Evolutionary conservation across 2,329 filamentous ascomycete genomes (phyloP), one percentile per base, ranked within the genome.

Genomic region (Trichophyton rubrum): DNA sequence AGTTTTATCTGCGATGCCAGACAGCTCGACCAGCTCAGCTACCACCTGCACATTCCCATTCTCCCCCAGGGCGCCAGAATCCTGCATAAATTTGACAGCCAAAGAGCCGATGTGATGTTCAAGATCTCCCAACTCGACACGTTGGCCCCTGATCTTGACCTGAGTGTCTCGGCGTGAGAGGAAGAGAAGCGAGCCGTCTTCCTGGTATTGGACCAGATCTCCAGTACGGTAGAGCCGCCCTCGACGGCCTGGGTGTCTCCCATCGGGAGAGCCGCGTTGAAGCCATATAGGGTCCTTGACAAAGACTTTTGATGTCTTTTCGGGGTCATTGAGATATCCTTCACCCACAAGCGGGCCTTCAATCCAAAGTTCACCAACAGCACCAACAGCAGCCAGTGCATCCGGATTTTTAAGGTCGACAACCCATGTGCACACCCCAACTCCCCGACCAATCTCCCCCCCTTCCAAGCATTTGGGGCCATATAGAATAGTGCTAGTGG

Each of bases 111-210:
- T 45, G 47, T 56, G 51, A 56, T 56, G 51, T 22, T 56, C 51
- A 72, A 95, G 92, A 74, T 95, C 90, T 0, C 85, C 87, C 61
- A 93, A 85, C 67, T 95, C 90, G 0, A 95, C 78, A 9, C 90
- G 80, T 69, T 95, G 90, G 0, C 90, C 90, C 13, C 90, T 83
- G 2, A 95, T 78, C 70, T 96, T 96, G 63, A 95, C 85, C 71
- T 96, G 91, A 1, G 59, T 61, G 58, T 71, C 69, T 56, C 67
- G 68, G 24, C 69, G 59, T 3, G 66, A 65, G 3, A 68, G 56
- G 56, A 62, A 67, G 9, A 59, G 38, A 24, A 63, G 59, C 0
- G 60, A 35, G 1, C 65, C 65, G 30, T 66, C 60, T 3, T 57
- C 22, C 30, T 65, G 60, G 35, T 66, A 66, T 40, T 59, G 47